Evolutionary conservation across 768 basidiomycete species (phyloP), one percentile per base, ranked within the genome.

Genomic region (Pleurotus giganteus): DNA sequence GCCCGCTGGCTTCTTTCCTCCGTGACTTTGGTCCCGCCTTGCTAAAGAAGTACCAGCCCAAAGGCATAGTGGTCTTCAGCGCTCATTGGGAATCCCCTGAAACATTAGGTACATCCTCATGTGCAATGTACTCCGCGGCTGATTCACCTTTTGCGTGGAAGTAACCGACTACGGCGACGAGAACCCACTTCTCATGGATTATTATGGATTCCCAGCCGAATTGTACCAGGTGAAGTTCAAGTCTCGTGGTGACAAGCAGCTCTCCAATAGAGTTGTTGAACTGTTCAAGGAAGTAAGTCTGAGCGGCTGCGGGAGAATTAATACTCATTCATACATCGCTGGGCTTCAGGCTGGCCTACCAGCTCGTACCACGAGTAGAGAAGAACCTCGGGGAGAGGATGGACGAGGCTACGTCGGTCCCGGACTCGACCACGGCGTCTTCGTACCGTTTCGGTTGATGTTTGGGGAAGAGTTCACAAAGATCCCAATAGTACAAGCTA

Each of bases 1-100:
- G 86, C 0, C 76, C 79, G 1, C 70, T 88, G 15, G 80, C 79
- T 1, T 61, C 63, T 11, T 91, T 91, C 65, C 66, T 90, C 60
- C 72, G 69, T 41, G 73, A 84, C 54, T 89, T 91, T 68, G 88
- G 88, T 0, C 82, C 83, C 1, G 73, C 72, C 0, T 64, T 90
- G 26, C 61, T 89, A 37, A 63, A 79, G 54, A 91, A 89, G 66
- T 92, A 92, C 68, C 74, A 82, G 44, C 89, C 89, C 2, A 85
- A 83, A 63, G 89, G 80, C n/a, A 85, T 90, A 50, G 80, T 91
- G 4, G 88, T 91, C 1, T 89, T 91, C 71, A 88, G 85, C 58
- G 89, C 90, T 9, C 90, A 91, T 62, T 91, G 88, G 88, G 89
- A 92, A 64, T 85, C 87, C 1, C 49, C 54, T 9, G 81, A 84